A percentile compares a stretch with the other conserved stretches of the same genome.
Conservation (phyloP, 495 filamentous ascomycete genomes). For the Apiosordaria backusii region DNA sequence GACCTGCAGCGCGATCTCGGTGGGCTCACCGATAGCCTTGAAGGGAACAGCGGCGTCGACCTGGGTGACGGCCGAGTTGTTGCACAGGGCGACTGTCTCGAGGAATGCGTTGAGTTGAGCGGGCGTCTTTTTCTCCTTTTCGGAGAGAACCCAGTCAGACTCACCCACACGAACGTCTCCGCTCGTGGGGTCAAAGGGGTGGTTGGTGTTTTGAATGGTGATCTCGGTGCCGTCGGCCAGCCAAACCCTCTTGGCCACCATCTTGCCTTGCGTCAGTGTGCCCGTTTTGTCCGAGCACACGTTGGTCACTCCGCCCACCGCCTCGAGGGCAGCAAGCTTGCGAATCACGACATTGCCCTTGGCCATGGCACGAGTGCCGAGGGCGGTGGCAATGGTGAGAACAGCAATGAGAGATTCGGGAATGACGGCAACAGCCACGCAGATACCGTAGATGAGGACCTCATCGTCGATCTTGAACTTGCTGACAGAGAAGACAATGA, state of each 20-base stretch:
- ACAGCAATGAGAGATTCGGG: conserved; percentile 67
- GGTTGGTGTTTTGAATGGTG: conserved; percentile 53
- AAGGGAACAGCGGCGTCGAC: conserved; percentile 32
- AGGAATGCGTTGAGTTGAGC: conserved; percentile 23
- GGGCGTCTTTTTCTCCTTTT: conserved; percentile 13
- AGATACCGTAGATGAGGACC: conserved; percentile 79
- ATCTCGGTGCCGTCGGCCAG: conserved; percentile 58
- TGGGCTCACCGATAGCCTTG: conserved; percentile 69
- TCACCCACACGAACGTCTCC: conserved; percentile 24
- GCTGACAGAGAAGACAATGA: conserved; percentile 77
- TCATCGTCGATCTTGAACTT: conserved; percentile 64
- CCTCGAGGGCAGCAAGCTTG: conserved; percentile 73
- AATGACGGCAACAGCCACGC: conserved; percentile 65
- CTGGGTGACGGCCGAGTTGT: conserved; percentile 44
- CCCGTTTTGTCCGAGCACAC: conserved; percentile 90
- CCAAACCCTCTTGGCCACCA: conserved; percentile 79
- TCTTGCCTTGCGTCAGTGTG: conserved; percentile 69
- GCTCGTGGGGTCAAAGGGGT: conserved; percentile 42
- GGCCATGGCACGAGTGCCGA: conserved; percentile 72
- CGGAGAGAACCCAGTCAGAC: conserved; percentile 5
- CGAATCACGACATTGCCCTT: conserved; percentile 71
- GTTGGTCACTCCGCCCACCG: conserved; percentile 79
- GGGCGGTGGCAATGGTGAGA: conserved; percentile 70
- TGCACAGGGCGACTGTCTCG: conserved; percentile 34
- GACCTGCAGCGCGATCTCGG: conserved; percentile 80